Conservation (phyloP, 2,329 filamentous ascomycete genomes). For the Colletotrichum siamense region DNA sequence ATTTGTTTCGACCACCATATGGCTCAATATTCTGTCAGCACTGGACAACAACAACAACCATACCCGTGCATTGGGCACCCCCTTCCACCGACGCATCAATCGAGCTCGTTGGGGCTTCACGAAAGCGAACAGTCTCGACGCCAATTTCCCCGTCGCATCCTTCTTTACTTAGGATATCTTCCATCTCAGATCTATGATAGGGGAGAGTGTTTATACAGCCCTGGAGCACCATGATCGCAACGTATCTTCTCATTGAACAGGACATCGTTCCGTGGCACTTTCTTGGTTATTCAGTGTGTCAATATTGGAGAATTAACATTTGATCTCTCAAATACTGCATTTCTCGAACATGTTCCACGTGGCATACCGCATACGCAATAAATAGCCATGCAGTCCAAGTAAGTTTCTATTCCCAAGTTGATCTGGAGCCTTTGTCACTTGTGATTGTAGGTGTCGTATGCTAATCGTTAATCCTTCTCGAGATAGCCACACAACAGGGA, state of each 20-base stretch:
- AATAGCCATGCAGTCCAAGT: not conserved
- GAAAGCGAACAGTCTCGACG: not conserved
- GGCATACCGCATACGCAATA: not conserved
- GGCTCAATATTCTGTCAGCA: not conserved
- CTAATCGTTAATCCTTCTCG: fast-evolving
- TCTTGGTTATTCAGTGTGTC: fast-evolving
- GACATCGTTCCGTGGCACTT: not conserved
- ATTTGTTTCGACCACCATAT: no score
- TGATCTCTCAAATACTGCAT: not conserved
- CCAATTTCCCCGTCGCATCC: not conserved
- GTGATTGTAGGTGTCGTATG: no score
- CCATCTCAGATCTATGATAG: no score
- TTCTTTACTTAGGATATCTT: not conserved
- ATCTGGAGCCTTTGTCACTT: no score
- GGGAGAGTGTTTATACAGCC: not conserved
- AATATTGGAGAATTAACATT: not conserved
- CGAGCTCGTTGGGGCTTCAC: not conserved
- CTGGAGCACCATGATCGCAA: not conserved
- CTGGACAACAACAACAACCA: not conserved
- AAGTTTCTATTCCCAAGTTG: not conserved
- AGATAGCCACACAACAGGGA: not conserved
- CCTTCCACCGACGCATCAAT: not conserved
- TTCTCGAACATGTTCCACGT: not conserved
- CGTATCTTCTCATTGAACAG: not conserved
- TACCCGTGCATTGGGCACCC: not conserved